These are phyloP conservation scores for Psilocybe cyanescens DNA, from an alignment of 768 basidiomycete genomes.

Conservation along the genomic window DNA sequence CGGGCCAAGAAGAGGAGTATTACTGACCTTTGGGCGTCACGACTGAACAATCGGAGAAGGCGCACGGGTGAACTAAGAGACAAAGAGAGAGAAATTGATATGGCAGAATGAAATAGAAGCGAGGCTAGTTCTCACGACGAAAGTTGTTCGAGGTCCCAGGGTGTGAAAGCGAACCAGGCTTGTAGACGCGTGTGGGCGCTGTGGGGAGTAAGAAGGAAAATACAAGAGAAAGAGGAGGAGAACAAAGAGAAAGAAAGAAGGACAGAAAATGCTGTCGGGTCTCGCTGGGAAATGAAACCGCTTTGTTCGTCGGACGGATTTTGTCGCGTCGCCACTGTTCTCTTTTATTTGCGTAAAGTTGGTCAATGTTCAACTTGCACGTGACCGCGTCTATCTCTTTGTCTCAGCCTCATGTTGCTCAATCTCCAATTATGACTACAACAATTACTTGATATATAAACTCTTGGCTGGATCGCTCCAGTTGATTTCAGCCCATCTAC, in stretches of 20 bases:
- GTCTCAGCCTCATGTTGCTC: conserved; percentile 11
- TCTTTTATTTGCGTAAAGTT: conserved; percentile 40
- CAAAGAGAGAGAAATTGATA: conserved; percentile 7
- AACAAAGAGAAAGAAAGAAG: neutral
- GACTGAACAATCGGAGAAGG: conserved; percentile 73
- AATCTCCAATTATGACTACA: conserved; percentile 9
- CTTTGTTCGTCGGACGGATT: conserved; percentile 2
- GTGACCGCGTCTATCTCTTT: conserved; percentile 42
- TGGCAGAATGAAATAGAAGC: conserved; percentile 9
- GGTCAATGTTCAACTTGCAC: conserved; percentile 57
- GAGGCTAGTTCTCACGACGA: conserved; percentile 18
- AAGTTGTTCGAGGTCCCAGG: neutral
- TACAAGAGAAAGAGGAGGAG: neutral
- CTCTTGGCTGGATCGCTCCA: conserved; percentile 28
- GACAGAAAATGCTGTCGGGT: neutral
- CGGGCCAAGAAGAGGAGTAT: conserved; percentile 13
- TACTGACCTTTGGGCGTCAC: conserved; percentile 56
- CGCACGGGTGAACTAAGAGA: conserved; percentile 50
- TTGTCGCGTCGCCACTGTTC: neutral
- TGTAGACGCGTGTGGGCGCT: neutral
- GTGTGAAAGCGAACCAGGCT: conserved; percentile 17
- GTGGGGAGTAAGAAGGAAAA: neutral
- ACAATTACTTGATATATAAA: conserved; percentile 21
- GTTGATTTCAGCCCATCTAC: conserved; percentile 43
- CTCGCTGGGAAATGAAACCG: conserved; percentile 3